Base-by-base conservation (phyloP, 1,284 basidiomycete species). In the Schizopora paradoxa region DNA sequence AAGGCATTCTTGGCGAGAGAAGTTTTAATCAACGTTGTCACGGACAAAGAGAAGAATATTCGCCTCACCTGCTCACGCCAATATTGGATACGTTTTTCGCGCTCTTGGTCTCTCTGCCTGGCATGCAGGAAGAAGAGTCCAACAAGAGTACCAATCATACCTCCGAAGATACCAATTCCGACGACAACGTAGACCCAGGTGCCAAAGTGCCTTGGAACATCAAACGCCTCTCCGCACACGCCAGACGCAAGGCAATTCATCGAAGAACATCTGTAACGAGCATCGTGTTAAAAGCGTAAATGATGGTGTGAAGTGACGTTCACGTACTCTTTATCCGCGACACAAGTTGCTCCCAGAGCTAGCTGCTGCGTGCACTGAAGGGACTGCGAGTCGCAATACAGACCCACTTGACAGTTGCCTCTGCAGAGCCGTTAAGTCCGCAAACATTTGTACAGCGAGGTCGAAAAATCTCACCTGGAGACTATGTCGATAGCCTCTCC, bases 61-160 rank as follows among this genome's bases (percentile, higher is more conserved):
- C 40, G 23, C 33, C 48, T 66, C 46, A 82, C 84, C 73, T 89
- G 87, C 68, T 92, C 89, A 55, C 82, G 80, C 82, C 89, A 91
- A 65, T 92, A 91, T 57, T 90, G 84, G 41, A 82, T 67, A 54
- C 89, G 81, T 64, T 84, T 87, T 66, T 86, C 80, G 41, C 86
- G 81, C 58, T 91, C 87, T 51, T 70, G 66, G 41, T 82, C 80
- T 56, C 88, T 78, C 52, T 83, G 74, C 51, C 77, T 77, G 22
- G 77, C 67, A 59, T 91, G 90, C 8, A 86, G 55, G 56, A 82
- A 70, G 67, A 79, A 89, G 27, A 92, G 68, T 4, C 73, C 72
- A 33, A 76, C 63, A 37, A 91, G 69, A 4, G 83, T 85, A 23
- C 73, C 82, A 48, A 77, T 65, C 70, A 91, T 86, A 35, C 82